Evolutionary conservation across 1,139 yeast genomes (phyloP), one percentile per base, ranked within the genome.

Genomic region (Suhomyces coccinellae): DNA sequence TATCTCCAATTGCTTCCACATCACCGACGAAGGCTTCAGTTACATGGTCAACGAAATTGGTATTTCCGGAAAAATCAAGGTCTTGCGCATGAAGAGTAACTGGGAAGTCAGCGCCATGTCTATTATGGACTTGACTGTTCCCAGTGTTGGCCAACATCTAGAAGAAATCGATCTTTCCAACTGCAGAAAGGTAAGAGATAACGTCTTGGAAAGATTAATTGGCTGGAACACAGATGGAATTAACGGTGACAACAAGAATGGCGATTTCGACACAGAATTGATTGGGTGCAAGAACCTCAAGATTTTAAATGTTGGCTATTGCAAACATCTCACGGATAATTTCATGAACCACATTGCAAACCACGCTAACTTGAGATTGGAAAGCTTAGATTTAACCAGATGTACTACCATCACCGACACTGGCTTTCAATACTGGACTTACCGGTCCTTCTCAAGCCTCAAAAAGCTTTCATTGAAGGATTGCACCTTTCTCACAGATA

Each of bases 81-180:
- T 66, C 7, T 66, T 86, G 41, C 75, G 73, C 49, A 83, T 86
- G 88, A 74, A 72, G 47, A 81, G 87, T 24, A 84, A 80, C 41
- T 86, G 93, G 93, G 88, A 84, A 53, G 80, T 85, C 8, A 79
- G 85, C 50, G 87, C 89, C 3, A 81, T 83, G 87, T 87, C 91
- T 4, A 82, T 86, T 20, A 83, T 85, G 87, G 93, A 86, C 59
- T 63, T 86, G 40, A 77, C 88, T 1, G 83, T 79, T 2, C 85
- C 85, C 0, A 75, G 79, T 50, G 81, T 83, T 33, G 90, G 90
- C 2, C 69, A 73, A 39, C 66, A 73, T 50, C 63, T 86, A 36
- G 79, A 75, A 48, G 83, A 78, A 47, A 69, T 86, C 24, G 89
- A 85, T 58, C 66, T 86, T 38, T 77, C 87, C 5, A 85, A 86